Percentiles rank a stretch among this genome's conserved stretches.
Evolutionary conservation across 116 monocot species (phyloP).

Genomic region (Trichopus zeylanicus): DNA sequence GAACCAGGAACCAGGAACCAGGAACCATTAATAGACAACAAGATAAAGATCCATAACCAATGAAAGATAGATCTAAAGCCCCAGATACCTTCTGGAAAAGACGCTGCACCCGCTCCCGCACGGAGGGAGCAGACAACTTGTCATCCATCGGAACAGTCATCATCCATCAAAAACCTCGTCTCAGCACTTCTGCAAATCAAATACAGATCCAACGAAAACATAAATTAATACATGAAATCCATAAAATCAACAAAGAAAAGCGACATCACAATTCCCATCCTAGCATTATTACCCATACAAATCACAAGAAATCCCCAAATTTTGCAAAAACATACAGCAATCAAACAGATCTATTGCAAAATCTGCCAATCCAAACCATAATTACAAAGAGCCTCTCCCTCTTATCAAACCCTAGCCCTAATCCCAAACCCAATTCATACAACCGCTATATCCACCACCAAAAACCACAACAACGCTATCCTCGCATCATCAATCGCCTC

Average conservation of each 20-base stretch:
- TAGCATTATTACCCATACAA: no score
- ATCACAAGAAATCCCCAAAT: conserved; percentile 4
- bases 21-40: no score
- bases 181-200: neutral
- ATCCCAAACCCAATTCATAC: neutral
- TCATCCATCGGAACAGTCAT: conserved; percentile 66
- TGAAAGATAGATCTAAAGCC: neutral
- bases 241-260: conserved; percentile 1
- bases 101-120: conserved; percentile 44
- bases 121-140: conserved; percentile 21
- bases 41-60: neutral
- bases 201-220: neutral
- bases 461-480: neutral
- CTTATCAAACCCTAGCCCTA: neutral
- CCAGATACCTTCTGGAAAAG: conserved; percentile 66
- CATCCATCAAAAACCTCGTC: conserved; percentile 27
- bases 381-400: no score
- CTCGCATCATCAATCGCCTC: neutral
- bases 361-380: neutral
- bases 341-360: neutral
- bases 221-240: neutral
- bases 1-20: neutral
- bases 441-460: no score
- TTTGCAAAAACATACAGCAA: no score
- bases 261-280: no score